Base-by-base conservation (phyloP, 345 rosid genomes). In the Sapria himalayana region DNA sequence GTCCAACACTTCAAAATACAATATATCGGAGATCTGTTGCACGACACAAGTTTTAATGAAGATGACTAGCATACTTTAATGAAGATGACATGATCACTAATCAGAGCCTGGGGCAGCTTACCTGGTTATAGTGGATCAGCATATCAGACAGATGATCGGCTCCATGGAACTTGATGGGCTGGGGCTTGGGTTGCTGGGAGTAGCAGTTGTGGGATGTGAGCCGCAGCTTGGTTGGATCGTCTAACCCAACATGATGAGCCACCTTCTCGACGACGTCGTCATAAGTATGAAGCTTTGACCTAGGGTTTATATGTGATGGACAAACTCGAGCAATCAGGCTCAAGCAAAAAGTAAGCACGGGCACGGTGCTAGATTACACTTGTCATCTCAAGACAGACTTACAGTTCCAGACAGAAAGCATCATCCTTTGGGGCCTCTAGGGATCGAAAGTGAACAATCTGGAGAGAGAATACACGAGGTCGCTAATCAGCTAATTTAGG, bases 121-220 rank as follows among this genome's bases (percentile, higher is more conserved):
- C 95, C 86, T 89, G 95, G 58, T 89, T 84, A 62, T 80, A 74
- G 60, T 89, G 93, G 46, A 74, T 69, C 48, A 84, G 51, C 95
- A 89, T 89, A 57, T 84, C 93, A 19, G 84, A 73, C 52, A 89
- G 64, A 69, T 59, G 91, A 41, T 79, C 84, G 32, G 77, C 71
- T 56, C 98, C 98, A 47, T 75, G 73, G 63, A 72, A 82, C 62
- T 76, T 82, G 22, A 89, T 71, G 13, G 95, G 81, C 48, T 74
- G 85, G 22, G 98, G 95, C 69, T 89, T 89, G 39, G 98, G 95
- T 63, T 79, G 94, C 65, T 79, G 98, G 46, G 98, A 82, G 64
- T 89, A 79, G 70, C 95, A 89, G 63, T 89, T 89, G 65, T 89
- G 98, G 64, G 98, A 64, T 23, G 95, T 89, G 34, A 89, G 76